Evolutionary conservation across 75 land plant species (phyloP).

Genomic region (Selaginella tamariscina): DNA sequence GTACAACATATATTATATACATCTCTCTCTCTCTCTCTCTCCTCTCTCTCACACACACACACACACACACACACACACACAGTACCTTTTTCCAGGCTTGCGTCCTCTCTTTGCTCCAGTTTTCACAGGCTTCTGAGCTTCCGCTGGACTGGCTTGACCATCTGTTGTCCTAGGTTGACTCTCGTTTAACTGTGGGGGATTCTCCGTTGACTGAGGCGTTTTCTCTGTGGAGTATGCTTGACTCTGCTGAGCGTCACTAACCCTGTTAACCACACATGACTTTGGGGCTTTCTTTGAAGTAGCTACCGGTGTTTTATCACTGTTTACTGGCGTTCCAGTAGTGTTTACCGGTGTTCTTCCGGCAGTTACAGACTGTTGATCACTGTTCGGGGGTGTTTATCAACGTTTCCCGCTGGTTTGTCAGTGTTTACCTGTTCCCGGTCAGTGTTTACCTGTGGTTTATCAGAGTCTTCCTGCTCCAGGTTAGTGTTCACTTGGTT

Average conservation of each 20-base stretch:
- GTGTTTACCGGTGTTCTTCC: not conserved
- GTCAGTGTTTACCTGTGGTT: no score
- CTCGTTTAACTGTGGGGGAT: no score
- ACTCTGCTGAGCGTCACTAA: not conserved
- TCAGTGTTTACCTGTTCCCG: no score
- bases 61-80: no score
- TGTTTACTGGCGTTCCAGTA: no score
- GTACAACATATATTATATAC: no score
- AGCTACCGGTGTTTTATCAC: no score
- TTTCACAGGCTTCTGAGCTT: not conserved
- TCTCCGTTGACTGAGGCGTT: no score
- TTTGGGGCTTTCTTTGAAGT: not conserved
- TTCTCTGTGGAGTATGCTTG: not conserved
- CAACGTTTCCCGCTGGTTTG: no score
- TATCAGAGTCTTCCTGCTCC: not conserved
- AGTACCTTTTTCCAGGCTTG: not conserved
- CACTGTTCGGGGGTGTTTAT: not conserved
- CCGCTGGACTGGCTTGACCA: not conserved
- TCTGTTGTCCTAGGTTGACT: not conserved
- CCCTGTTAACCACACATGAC: not conserved
- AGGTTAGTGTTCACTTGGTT: not conserved
- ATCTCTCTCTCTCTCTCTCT: no score
- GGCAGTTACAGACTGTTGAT: not conserved
- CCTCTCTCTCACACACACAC: no score
- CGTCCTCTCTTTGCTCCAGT: not conserved